Conservation (phyloP, 2,329 filamentous ascomycete genomes). For the Colletotrichum sp. region DNA sequence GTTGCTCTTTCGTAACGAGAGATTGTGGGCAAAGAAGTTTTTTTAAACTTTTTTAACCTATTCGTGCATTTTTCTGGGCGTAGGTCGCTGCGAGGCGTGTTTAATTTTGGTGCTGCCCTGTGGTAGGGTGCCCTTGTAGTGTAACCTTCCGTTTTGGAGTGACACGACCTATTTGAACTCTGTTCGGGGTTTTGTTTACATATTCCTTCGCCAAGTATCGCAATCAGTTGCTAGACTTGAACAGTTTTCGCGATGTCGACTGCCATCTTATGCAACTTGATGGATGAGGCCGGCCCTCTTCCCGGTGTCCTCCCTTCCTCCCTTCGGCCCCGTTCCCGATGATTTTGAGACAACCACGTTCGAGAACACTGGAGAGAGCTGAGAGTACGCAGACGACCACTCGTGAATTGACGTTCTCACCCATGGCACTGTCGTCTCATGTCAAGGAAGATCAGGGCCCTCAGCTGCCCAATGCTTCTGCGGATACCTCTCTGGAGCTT, state of each 20-base stretch:
- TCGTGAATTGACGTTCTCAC: not conserved
- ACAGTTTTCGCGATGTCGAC: not conserved
- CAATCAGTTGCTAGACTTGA: not conserved
- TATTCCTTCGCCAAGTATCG: not conserved
- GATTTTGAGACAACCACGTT: slow-evolving; percentile 1
- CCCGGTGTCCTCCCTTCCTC: not conserved
- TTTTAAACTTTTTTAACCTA: slow-evolving; percentile 5
- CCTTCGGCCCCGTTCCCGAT: not conserved
- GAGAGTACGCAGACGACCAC: not conserved
- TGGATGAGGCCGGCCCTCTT: not conserved
- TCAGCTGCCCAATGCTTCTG: slow-evolving; percentile 7
- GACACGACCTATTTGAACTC: not conserved
- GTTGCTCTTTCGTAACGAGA: not conserved
- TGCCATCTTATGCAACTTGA: not conserved
- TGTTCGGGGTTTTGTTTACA: not conserved
- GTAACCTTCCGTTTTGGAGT: not conserved
- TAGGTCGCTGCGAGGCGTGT: not conserved
- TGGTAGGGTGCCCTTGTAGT: not conserved
- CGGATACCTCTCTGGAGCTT: not conserved
- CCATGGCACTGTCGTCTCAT: slow-evolving; percentile 9
- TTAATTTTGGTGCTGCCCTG: not conserved
- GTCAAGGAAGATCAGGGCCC: slow-evolving; percentile 1
- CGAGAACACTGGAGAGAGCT: not conserved
- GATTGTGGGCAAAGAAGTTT: not conserved
- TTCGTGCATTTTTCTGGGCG: not conserved